Evolutionary conservation across 2,329 filamentous ascomycete species (phyloP).

Genomic region (Thermoascus crustaceus): DNA sequence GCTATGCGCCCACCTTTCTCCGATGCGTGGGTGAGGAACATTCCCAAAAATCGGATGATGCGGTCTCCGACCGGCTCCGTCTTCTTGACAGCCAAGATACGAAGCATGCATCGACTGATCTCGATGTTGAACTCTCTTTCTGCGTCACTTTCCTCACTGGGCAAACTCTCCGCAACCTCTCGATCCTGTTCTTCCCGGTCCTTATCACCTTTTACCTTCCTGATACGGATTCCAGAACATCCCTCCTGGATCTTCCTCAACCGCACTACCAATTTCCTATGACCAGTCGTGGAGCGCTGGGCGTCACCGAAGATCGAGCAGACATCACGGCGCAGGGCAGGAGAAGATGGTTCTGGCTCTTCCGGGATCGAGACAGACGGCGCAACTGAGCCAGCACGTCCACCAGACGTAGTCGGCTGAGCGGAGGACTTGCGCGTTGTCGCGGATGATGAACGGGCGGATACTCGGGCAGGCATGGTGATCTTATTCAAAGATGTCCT

Average conservation of each 20-base stretch:
- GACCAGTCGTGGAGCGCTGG: slow-evolving; percentile 80
- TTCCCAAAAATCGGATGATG: slow-evolving; percentile 74
- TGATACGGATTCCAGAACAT: slow-evolving; percentile 54
- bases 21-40: slow-evolving; percentile 66
- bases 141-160: slow-evolving; percentile 58
- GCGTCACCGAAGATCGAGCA: slow-evolving; percentile 69
- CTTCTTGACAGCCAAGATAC: slow-evolving; percentile 83
- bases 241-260: slow-evolving; percentile 85
- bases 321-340: slow-evolving; percentile 63
- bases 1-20: slow-evolving; percentile 45
- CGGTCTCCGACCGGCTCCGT: slow-evolving; percentile 81
- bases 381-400: slow-evolving; percentile 57
- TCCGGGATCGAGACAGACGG: slow-evolving; percentile 49
- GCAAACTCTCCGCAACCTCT: slow-evolving; percentile 40
- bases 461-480: slow-evolving; percentile 34
- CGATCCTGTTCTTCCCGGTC: slow-evolving; percentile 43
- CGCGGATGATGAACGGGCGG: slow-evolving; percentile 29
- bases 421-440: slow-evolving; percentile 32
- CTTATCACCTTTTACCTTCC: slow-evolving; percentile 25
- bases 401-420: slow-evolving; percentile 76
- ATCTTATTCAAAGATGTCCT: slow-evolving; percentile 4
- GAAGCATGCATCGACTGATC: slow-evolving; percentile 70
- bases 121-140: slow-evolving; percentile 84
- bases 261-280: slow-evolving; percentile 80
- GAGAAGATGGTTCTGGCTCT: slow-evolving; percentile 43